Base-by-base conservation (phyloP, 768 basidiomycete species). In the Omphalotus guepiniiformis region DNA sequence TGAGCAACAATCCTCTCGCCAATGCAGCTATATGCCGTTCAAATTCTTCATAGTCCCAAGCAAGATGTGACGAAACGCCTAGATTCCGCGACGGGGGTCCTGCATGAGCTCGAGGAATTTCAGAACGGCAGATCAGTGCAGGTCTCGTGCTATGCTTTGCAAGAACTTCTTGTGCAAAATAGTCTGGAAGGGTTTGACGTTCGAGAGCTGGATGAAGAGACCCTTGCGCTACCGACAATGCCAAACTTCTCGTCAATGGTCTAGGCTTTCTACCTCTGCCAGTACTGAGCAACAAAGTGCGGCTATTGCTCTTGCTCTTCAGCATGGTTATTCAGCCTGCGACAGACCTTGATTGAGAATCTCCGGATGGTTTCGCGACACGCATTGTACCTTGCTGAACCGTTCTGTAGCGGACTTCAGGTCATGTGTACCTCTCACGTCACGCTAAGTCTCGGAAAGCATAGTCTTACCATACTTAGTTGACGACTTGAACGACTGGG, bases 21-120 rank as follows among this genome's bases (percentile, higher is more conserved):
- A 88, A 71, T 3, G 87, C 82, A 35, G 72, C 65, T 34, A 87
- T 79, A 54, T 87, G 80, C 34, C 65, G 56, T 54, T 84, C 74
- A 48, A 93, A 82, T 62, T 89, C 86, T 2, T 59, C 66, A 59
- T 81, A 93, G 51, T 80, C 77, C 89, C 89, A 91, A 19, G 80
- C 76, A 12, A 93, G 70, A 58, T 81, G 76, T 2, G 68, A 64
- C 13, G 51, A 55, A n/a, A 69, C 58, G 11, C 63, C 74, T 48
- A 80, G 62, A 58, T 82, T 85, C 12, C 57, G 64, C 21, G 76
- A 75, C 4, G 57, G 57, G 1, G 84, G 83, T 0, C 86, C 87
- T 12, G 80, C 81, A 60, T 87, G 81, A 0, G 73, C 63, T 3
- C 74, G 63, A 8, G 81, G 72, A 15, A 45, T 59, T 58, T 92